Conservation (phyloP, 352 stramenopile species). For the Plasmopara muralis region DNA sequence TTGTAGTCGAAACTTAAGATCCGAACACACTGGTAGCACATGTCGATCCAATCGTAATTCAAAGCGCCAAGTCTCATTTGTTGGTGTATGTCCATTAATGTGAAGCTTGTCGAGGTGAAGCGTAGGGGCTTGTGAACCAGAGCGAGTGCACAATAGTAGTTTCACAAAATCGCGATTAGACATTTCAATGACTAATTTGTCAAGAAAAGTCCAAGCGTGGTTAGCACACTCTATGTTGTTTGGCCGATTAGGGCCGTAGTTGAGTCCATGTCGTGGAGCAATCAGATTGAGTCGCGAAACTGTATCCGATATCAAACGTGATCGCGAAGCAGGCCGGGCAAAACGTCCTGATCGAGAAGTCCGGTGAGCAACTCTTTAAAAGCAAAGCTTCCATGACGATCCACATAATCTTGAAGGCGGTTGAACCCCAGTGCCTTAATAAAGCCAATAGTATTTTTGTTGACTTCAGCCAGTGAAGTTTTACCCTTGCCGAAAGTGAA, state of each 20-base stretch:
- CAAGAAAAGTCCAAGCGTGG: constrained; percentile 3
- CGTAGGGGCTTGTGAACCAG: background rate
- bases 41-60: background rate
- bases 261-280: background rate
- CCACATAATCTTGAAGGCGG: constrained; percentile 7
- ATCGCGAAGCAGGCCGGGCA: constrained; percentile 1
- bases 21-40: background rate
- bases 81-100: background rate
- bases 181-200: constrained; percentile 1
- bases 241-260: background rate
- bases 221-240: background rate
- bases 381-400: background rate
- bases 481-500: constrained; percentile 5
- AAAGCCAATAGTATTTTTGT: background rate
- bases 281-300: constrained; percentile 4
- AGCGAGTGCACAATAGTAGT: background rate
- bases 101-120: background rate
- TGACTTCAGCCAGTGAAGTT: background rate
- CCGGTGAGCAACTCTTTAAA: background rate
- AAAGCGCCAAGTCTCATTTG: background rate
- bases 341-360: background rate
- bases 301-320: background rate
- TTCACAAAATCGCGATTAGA: constrained; percentile 5
- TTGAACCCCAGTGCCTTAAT: background rate
- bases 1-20: background rate